A percentile compares a stretch with the other conserved stretches of the same genome.
Evolutionary conservation across 768 basidiomycete genomes (phyloP).

Genomic region (Rhodocollybia butyracea): DNA sequence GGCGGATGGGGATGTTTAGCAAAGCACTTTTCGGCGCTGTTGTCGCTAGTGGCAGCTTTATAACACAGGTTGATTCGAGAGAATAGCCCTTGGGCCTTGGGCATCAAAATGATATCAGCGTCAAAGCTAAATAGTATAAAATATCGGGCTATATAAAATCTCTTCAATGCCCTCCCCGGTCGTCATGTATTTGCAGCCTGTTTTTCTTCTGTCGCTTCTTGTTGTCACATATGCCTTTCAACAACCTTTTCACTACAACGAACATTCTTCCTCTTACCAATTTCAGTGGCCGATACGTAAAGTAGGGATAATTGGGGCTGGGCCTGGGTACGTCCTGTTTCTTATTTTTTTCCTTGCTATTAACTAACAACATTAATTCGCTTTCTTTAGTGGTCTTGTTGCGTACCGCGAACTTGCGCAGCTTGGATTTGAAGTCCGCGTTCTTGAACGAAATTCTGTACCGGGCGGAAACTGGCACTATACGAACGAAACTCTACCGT

Average conservation of each 20-base stretch:
- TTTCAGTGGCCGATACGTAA: slow-evolving; percentile 35
- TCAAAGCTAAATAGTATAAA: too few species aligned
- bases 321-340: slow-evolving; percentile 23
- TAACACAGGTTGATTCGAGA: too few species aligned
- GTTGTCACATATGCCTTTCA: background rate
- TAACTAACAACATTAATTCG: background rate
- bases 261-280: slow-evolving; percentile 18
- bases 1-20: too few species aligned
- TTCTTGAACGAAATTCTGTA: slow-evolving; percentile 34
- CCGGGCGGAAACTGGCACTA: slow-evolving; percentile 44
- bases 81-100: too few species aligned
- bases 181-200: background rate
- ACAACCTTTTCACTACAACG: background rate
- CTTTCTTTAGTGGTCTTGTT: slow-evolving; percentile 29
- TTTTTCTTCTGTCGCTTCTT: background rate
- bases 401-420: slow-evolving; percentile 31
- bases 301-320: slow-evolving; percentile 39
- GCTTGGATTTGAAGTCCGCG: slow-evolving; percentile 26
- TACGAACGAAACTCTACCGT: slow-evolving; percentile 31
- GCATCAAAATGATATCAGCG: too few species aligned
- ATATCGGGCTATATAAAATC: too few species aligned
- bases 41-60: too few species aligned
- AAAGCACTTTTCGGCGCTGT: too few species aligned
- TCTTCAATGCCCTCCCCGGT: too few species aligned
- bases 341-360: too few species aligned